Evolutionary conservation across 352 stramenopile genomes (phyloP).

Genomic region (Pythium dissimile): DNA sequence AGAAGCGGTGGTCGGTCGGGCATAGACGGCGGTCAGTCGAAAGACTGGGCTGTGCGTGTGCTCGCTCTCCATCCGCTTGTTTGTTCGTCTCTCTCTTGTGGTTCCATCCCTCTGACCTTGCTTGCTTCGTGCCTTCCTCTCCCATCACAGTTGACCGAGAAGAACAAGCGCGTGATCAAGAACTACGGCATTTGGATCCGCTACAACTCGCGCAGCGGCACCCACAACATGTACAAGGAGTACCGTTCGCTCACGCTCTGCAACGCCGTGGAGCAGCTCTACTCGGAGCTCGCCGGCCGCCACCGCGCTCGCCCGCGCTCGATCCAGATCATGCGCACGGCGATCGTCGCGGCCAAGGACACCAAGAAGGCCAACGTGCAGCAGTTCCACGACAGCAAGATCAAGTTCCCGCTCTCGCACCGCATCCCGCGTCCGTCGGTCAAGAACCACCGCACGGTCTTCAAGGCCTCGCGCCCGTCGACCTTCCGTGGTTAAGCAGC

Average conservation of each 20-base stretch:
- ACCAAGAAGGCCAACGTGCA: slow-evolving; percentile 95
- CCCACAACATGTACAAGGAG: slow-evolving; percentile 99
- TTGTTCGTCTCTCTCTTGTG: background rate
- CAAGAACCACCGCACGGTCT: slow-evolving; percentile 96
- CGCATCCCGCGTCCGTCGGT: slow-evolving; percentile 90
- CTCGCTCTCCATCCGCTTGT: background rate
- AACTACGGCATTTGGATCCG: slow-evolving; percentile 99
- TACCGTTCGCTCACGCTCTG: slow-evolving; percentile 98
- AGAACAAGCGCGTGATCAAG: slow-evolving; percentile 98
- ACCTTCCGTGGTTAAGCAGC: slow-evolving; percentile 97
- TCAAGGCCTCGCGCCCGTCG: slow-evolving; percentile 95
- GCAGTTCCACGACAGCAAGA: slow-evolving; percentile 96
- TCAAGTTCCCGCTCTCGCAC: slow-evolving; percentile 99
- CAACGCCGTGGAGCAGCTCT: slow-evolving; percentile 98
- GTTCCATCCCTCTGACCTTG: background rate
- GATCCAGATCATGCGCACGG: slow-evolving; percentile 99
- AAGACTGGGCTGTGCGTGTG: too few species aligned
- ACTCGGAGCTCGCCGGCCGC: slow-evolving; percentile 98
- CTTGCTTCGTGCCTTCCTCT: background rate
- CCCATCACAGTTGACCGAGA: slow-evolving; percentile 91
- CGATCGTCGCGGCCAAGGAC: slow-evolving; percentile 94
- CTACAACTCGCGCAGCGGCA: slow-evolving; percentile 99
- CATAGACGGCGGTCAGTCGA: too few species aligned
- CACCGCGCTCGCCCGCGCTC: slow-evolving; percentile 96
- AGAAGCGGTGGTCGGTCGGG: background rate